These are phyloP conservation scores for Fomitopsis pulvina DNA, from an alignment of 768 basidiomycete species.

Conservation along the genomic window DNA sequence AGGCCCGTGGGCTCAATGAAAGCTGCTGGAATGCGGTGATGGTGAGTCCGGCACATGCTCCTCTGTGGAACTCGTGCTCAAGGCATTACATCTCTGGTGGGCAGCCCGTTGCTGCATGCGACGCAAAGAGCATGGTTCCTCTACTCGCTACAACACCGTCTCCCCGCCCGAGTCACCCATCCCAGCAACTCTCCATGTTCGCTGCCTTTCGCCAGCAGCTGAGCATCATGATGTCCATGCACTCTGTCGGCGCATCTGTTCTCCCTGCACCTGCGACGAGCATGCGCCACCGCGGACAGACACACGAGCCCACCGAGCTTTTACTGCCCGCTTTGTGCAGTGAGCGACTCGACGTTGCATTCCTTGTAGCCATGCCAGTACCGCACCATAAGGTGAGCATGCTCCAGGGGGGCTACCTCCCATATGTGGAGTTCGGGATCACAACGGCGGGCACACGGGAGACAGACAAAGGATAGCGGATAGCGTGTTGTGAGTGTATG, in stretches of 20 bases:
- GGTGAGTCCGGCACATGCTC: slow-evolving; percentile 8
- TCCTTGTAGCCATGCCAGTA: slow-evolving; percentile 21
- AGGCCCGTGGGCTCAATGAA: slow-evolving; percentile 6
- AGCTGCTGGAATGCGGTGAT: slow-evolving; percentile 13
- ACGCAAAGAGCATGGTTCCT: slow-evolving; percentile 1
- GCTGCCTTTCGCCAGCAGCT: background rate
- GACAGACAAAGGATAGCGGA: too few species aligned
- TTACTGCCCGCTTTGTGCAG: background rate
- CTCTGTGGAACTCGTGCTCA: background rate
- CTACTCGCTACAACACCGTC: background rate
- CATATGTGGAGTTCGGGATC: slow-evolving; percentile 19
- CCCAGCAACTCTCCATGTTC: background rate
- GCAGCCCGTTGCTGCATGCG: slow-evolving; percentile 9
- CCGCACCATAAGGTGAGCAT: slow-evolving; percentile 4
- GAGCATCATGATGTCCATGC: background rate
- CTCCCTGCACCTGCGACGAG: background rate
- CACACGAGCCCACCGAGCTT: background rate
- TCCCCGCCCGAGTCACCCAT: background rate
- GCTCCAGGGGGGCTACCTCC: slow-evolving; percentile 12
- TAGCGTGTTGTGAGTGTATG: too few species aligned
- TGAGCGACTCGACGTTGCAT: slow-evolving; percentile 11
- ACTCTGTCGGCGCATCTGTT: slow-evolving; percentile 1
- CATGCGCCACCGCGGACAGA: background rate
- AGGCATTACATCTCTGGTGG: background rate
- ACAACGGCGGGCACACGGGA: slow-evolving; percentile 11